Percentiles rank a stretch among this genome's conserved stretches.
phyloP scores from a whole-genome alignment of 768 basidiomycete genomes.

The Tephrocybe rancida region DNA sequence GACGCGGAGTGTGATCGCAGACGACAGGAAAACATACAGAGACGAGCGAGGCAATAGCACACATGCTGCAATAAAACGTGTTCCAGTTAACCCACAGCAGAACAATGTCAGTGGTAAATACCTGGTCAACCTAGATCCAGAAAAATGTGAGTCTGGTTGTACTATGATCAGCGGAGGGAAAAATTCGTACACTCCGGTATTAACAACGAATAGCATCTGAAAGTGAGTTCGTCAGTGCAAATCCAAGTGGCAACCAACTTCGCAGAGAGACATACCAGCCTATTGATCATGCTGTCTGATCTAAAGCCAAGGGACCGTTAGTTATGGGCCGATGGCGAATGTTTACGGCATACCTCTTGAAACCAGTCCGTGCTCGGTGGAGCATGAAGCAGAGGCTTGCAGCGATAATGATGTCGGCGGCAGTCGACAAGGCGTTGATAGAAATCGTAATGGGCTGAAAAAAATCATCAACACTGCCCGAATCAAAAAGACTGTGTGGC shows the following conservation, averaged over 20 bases:
- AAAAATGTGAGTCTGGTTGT: constrained; percentile 4
- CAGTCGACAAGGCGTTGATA: constrained; percentile 52
- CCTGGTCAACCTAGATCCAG: constrained; percentile 36
- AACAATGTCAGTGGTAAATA: constrained; percentile 13
- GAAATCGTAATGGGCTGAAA: constrained; percentile 48
- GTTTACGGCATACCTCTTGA: constrained; percentile 45
- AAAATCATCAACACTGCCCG: constrained; percentile 2
- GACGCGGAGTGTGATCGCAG: neutral
- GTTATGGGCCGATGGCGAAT: neutral
- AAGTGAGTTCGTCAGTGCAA: neutral
- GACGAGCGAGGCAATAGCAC: constrained; percentile 52
- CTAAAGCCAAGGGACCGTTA: constrained; percentile 20
- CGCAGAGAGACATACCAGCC: constrained; percentile 31
- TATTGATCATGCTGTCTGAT: constrained; percentile 54
- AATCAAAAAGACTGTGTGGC: no score
- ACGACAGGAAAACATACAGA: constrained; percentile 29
- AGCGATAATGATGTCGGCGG: constrained; percentile 53
- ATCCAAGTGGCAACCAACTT: neutral
- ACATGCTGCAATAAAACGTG: constrained; percentile 28
- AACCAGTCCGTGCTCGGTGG: constrained; percentile 51
- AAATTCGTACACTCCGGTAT: constrained; percentile 47
- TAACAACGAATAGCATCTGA: constrained; percentile 58
- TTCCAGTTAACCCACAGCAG: neutral
- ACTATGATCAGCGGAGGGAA: neutral
- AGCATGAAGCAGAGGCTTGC: constrained; percentile 46